Base-by-base conservation (phyloP, 2,329 filamentous ascomycete species). In the Botrytis elliptica region DNA sequence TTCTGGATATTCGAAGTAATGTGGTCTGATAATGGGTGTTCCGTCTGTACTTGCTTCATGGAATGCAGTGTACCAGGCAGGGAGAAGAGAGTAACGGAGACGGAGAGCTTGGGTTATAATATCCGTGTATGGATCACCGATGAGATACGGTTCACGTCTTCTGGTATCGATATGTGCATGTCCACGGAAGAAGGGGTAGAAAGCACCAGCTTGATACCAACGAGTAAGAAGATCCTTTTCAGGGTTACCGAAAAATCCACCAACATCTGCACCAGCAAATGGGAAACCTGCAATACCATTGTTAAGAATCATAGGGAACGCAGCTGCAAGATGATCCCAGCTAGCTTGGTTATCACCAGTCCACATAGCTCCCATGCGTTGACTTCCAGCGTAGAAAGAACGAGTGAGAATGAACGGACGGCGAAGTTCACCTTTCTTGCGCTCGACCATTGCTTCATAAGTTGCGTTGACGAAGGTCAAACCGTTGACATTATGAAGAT, bases 91-190 rank as follows among this genome's bases (percentile, higher is more conserved):
- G 83, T 99, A 99, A 69, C 96, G 90, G 60, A 99, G 88, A 49
- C 95, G 92, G 60, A 99, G 86, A 2, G 96, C 95, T 75, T 95
- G 90, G 0, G 94, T 93, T 79, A 97, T 93, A 81, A 98, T 97
- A 70, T 88, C 87, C 5, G 90, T 93, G 83, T 97, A 94, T 0
- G 95, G 94, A 75, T 96, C 92, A 18, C 93, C 92, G 18, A 91
- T 87, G 74, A 98, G 86, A 81, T 98, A 99, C 4, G 96, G 96
- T 84, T 99, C 96, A 70, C 96, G 92, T 40, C 96, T 92, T 64
- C 96, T 93, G 57, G 96, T 93, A 81, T 99, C 96, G 75, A 98
- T 98, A 83, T 99, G 96, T 10, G 96, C 96, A 81, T 99, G 96
- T 2, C 90, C 96, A 75, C 96, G 93, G 92, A 98, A 97, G 86